Evolutionary conservation across 768 basidiomycete species (phyloP).

Genomic region (Sistotremastrum suecicum): DNA sequence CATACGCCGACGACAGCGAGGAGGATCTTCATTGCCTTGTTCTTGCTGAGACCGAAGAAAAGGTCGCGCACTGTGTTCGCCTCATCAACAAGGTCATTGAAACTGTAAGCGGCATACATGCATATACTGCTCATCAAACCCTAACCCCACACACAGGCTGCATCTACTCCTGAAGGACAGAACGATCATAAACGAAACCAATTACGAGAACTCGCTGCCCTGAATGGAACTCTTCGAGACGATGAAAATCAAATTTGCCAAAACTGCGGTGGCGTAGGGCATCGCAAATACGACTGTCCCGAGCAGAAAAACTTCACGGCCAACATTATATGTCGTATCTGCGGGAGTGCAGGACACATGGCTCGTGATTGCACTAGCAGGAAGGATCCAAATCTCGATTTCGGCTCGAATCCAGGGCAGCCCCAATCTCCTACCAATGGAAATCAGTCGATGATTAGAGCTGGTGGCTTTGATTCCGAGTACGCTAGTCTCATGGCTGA

Average conservation of each 20-base stretch:
- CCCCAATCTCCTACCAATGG: slow-evolving; percentile 18
- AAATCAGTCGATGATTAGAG: slow-evolving; percentile 41
- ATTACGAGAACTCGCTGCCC: slow-evolving; percentile 89
- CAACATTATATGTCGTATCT: slow-evolving; percentile 98
- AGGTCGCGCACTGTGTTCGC: slow-evolving; percentile 81
- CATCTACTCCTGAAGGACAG: slow-evolving; percentile 97
- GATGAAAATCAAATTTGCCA: slow-evolving; percentile 99
- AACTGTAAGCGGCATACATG: slow-evolving; percentile 45
- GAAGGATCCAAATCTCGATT: slow-evolving; percentile 55
- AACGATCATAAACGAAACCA: slow-evolving; percentile 99
- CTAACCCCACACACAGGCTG: slow-evolving; percentile 47
- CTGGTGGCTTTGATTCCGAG: slow-evolving; percentile 86
- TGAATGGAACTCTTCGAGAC: slow-evolving; percentile 97
- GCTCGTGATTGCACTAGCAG: slow-evolving; percentile 94
- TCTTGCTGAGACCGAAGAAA: slow-evolving; percentile 83
- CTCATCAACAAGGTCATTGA: slow-evolving; percentile 98
- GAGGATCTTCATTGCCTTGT: slow-evolving; percentile 98
- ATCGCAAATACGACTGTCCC: slow-evolving; percentile 98
- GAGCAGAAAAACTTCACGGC: slow-evolving; percentile 98
- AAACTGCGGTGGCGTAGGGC: slow-evolving; percentile 87
- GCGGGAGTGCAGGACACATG: slow-evolving; percentile 98
- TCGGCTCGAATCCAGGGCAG: too few species aligned
- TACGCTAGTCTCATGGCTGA: slow-evolving; percentile 97
- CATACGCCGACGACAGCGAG: slow-evolving; percentile 91
- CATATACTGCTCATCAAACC: background rate